Conservation (phyloP, 768 basidiomycete species). For the Hemileccinum impolitum region DNA sequence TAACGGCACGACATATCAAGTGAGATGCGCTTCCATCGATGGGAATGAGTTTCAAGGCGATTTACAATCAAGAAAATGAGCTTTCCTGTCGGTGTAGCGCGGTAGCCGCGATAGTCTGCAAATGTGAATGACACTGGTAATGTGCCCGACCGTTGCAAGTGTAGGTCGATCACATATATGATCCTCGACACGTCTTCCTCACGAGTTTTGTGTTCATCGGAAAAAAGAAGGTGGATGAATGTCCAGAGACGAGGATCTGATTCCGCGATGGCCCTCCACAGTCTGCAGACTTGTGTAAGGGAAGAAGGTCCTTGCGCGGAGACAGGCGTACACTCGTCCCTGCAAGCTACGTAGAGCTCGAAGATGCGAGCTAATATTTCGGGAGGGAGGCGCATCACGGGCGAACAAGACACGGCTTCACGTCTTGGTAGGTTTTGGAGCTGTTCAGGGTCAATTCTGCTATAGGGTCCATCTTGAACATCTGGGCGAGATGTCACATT, state of each 20-base stretch:
- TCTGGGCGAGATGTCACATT: neutral
- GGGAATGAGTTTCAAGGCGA: conserved; percentile 10
- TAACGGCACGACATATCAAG: conserved; percentile 10
- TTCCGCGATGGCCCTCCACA: conserved; percentile 16
- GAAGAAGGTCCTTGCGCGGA: conserved; percentile 2
- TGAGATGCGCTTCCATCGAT: conserved; percentile 17
- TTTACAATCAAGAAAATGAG: conserved; percentile 11
- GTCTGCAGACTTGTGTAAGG: conserved; percentile 18
- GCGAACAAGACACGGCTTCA: neutral
- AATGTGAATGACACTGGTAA: conserved; percentile 19
- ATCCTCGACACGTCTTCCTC: conserved; percentile 4
- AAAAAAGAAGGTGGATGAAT: conserved; percentile 16
- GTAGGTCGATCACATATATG: conserved; percentile 1
- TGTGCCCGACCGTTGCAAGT: conserved; percentile 10
- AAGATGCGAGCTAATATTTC: conserved; percentile 35
- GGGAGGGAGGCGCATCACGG: conserved; percentile 8
- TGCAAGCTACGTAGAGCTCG: neutral
- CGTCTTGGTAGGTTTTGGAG: too few species aligned
- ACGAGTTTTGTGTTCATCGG: neutral
- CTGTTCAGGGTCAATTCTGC: too few species aligned
- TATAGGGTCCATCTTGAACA: too few species aligned
- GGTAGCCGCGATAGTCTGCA: conserved; percentile 14
- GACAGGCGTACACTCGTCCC: neutral
- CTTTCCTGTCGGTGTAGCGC: neutral
- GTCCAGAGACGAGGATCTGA: conserved; percentile 21